A percentile compares a stretch with the other conserved stretches of the same genome.
These are phyloP conservation scores for Saccharomyces hybrid DNA, from an alignment of 1,139 yeast species.

Conservation along the genomic window DNA sequence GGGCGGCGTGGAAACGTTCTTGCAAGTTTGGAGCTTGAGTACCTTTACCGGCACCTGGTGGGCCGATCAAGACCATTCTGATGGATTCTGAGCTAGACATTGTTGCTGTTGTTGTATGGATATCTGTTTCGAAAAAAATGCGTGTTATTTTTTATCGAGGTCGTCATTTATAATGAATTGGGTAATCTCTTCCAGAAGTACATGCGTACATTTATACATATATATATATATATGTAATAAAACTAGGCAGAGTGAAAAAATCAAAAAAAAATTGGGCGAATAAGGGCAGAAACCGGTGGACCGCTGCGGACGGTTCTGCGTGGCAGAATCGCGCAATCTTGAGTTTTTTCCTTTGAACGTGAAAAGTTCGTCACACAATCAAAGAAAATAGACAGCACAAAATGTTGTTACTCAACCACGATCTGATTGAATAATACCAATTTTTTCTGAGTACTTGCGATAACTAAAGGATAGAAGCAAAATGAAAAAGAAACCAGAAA, in stretches of 20 bases:
- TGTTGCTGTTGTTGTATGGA: slow-evolving; percentile 19
- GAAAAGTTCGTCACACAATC: neutral
- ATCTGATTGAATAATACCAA: too few species aligned
- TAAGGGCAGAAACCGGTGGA: neutral
- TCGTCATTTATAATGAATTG: neutral
- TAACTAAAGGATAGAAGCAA: neutral
- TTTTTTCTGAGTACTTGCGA: too few species aligned
- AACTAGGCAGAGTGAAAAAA: neutral
- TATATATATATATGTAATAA: neutral
- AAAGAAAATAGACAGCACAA: neutral
- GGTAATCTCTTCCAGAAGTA: neutral
- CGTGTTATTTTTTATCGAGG: neutral
- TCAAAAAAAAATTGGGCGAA: neutral
- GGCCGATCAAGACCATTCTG: slow-evolving; percentile 96
- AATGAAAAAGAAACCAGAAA: neutral
- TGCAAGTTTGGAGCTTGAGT: slow-evolving; percentile 98
- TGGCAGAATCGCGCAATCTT: neutral
- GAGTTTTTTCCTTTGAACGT: neutral
- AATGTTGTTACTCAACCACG: neutral
- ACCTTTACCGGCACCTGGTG: slow-evolving; percentile 99
- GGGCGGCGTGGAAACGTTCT: slow-evolving; percentile 95
- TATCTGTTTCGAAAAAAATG: neutral
- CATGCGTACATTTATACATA: neutral
- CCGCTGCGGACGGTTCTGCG: neutral
- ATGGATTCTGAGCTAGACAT: slow-evolving; percentile 45